Evolutionary conservation across 371 early-diverging fungal genomes (phyloP).

Genomic region (Apophysomyces trapeziformis): DNA sequence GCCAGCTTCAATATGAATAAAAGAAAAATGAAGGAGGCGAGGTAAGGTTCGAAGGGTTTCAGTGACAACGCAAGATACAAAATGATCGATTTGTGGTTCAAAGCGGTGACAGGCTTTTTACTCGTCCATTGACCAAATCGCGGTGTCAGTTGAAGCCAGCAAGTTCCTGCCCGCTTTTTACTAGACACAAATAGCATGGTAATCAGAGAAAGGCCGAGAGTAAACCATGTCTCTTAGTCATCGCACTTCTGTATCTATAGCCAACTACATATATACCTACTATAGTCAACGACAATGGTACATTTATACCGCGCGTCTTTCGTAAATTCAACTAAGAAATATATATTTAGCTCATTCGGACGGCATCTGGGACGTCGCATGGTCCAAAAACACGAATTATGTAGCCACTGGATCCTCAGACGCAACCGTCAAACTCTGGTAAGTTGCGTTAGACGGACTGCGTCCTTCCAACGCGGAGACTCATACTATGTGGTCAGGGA

Average conservation of each 20-base stretch:
- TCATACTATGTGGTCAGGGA: slow-evolving; percentile 51
- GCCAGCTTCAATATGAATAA: too few relatives aligned
- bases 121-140: too few relatives aligned
- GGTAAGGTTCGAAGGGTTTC: too few relatives aligned
- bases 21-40: too few relatives aligned
- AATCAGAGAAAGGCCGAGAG: background rate
- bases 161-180: background rate
- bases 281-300: slow-evolving; percentile 62
- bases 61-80: too few relatives aligned
- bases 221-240: slow-evolving; percentile 19
- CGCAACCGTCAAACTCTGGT: slow-evolving; percentile 81
- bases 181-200: background rate
- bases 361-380: slow-evolving; percentile 83
- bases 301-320: background rate
- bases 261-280: slow-evolving; percentile 67
- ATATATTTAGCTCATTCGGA: slow-evolving; percentile 71
- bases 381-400: slow-evolving; percentile 67
- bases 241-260: slow-evolving; percentile 30
- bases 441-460: slow-evolving; percentile 14
- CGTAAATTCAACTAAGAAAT: background rate
- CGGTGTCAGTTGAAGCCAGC: too few relatives aligned
- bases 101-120: too few relatives aligned
- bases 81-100: too few relatives aligned
- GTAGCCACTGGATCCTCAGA: slow-evolving; percentile 83
- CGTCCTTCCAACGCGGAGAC: background rate